A percentile compares a stretch with the other conserved stretches of the same genome.
Conservation (phyloP, 108 stramenopile genomes). For the Discostella stelligeroides region DNA sequence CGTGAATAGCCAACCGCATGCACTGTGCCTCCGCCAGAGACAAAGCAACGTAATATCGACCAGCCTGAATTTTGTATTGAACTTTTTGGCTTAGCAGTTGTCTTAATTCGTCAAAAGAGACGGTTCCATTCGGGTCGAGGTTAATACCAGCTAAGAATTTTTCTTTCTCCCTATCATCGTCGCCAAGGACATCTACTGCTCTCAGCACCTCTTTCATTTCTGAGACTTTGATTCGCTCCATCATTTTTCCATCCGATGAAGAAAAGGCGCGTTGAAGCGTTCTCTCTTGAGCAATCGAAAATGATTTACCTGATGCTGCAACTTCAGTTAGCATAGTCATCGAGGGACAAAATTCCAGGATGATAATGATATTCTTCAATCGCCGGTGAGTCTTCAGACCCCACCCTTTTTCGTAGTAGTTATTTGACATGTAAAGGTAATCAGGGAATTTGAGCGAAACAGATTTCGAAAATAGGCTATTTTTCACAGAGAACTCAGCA, state of each 20-base stretch:
- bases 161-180: constrained; percentile 80
- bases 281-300: constrained; percentile 88
- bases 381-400: constrained; percentile 93
- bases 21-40: constrained; percentile 96
- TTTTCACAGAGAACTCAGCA: constrained; percentile 93
- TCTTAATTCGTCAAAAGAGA: constrained; percentile 89
- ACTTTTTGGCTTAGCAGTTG: constrained; percentile 84
- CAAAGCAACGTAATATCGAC: constrained; percentile 93
- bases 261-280: constrained; percentile 88
- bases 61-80: constrained; percentile 90
- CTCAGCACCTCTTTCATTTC: constrained; percentile 90
- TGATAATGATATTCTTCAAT: constrained; percentile 96
- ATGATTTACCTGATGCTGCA: constrained; percentile 73
- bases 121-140: constrained; percentile 68
- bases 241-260: constrained; percentile 80
- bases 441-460: constrained; percentile 79
- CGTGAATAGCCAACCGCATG: constrained; percentile 92
- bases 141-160: constrained; percentile 76
- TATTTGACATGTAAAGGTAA: constrained; percentile 88
- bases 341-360: constrained; percentile 91
- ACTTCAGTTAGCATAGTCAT: constrained; percentile 69
- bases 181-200: constrained; percentile 91
- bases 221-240: constrained; percentile 81
- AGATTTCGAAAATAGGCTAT: constrained; percentile 85
- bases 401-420: constrained; percentile 96